Evolutionary conservation across 352 stramenopile genomes (phyloP).

Genomic region (Phytopythium helicoides): DNA sequence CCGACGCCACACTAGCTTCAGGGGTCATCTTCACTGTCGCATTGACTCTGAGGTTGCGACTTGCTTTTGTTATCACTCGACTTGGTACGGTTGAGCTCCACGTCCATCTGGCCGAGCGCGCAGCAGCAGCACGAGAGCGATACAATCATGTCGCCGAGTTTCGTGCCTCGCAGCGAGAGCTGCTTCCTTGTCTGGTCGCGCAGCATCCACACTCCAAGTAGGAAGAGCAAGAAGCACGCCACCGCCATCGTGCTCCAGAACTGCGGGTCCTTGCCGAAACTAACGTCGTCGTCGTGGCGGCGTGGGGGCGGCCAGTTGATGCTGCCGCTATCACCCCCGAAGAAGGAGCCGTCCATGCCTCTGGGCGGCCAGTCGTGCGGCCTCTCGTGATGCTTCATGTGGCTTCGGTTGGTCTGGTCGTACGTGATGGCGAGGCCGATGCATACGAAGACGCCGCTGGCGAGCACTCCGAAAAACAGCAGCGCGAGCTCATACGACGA

Average conservation of each 20-base stretch:
- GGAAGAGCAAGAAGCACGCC: constrained; percentile 19
- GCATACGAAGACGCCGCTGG: constrained; percentile 30
- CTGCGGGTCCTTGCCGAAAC: constrained; percentile 1
- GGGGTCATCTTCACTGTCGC: background rate
- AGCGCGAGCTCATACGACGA: constrained; percentile 34
- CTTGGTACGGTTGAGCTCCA: constrained; percentile 28
- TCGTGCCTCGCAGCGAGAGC: constrained; percentile 41
- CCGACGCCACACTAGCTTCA: background rate
- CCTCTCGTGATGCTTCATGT: background rate
- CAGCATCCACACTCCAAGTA: constrained; percentile 39
- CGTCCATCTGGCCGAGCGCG: constrained; percentile 44
- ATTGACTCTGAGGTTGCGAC: constrained; percentile 10
- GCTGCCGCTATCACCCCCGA: background rate
- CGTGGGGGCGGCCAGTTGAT: background rate
- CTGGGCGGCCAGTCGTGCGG: background rate
- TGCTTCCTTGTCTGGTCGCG: constrained; percentile 32
- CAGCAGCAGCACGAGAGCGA: constrained; percentile 53
- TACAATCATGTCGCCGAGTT: constrained; percentile 27
- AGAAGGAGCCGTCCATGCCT: background rate
- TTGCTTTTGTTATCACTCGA: constrained; percentile 18
- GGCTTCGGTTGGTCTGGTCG: background rate
- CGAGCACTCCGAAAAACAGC: constrained; percentile 41
- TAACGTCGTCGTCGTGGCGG: background rate
- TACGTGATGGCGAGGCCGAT: constrained; percentile 27
- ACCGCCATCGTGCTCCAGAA: constrained; percentile 1